phyloP scores from a whole-genome alignment of 441 rosid species.

The Gossypium gossypioides region DNA sequence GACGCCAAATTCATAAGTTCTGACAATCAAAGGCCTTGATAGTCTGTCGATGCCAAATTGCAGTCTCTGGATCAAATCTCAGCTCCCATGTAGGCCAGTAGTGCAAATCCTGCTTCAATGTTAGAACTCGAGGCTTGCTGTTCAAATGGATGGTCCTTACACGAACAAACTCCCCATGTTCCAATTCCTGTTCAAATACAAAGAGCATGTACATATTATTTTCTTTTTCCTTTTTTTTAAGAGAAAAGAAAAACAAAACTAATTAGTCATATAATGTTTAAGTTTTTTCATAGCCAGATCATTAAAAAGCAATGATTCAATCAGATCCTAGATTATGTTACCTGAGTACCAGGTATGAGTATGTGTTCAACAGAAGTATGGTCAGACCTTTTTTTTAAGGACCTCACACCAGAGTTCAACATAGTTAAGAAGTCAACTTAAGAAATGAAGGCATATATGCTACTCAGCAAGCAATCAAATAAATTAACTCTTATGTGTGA shows the following conservation, averaged over 20 bases:
- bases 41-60: conserved; percentile 57
- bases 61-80: conserved; percentile 66
- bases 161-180: conserved; percentile 79
- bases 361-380: not conserved
- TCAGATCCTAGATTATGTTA: too few relatives aligned
- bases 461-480: not conserved
- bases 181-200: conserved; percentile 49
- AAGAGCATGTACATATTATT: not conserved
- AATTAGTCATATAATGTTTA: not conserved
- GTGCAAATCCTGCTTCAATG: conserved; percentile 93
- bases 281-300: not conserved
- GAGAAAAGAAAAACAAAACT: too few relatives aligned
- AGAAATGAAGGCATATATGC: not conserved
- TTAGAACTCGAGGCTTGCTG: conserved; percentile 84
- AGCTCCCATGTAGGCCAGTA: conserved; percentile 98
- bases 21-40: conserved; percentile 45
- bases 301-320: not conserved
- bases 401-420: not conserved
- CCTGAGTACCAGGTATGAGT: not conserved
- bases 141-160: conserved; percentile 70
- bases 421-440: not conserved
- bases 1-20: not conserved
- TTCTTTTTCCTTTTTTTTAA: not conserved
- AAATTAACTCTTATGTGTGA: not conserved
- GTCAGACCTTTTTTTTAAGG: not conserved